A percentile compares a stretch with the other conserved stretches of the same genome.
phyloP scores from a whole-genome alignment of 345 rosid genomes.

The Crucihimalaya himalaica region DNA sequence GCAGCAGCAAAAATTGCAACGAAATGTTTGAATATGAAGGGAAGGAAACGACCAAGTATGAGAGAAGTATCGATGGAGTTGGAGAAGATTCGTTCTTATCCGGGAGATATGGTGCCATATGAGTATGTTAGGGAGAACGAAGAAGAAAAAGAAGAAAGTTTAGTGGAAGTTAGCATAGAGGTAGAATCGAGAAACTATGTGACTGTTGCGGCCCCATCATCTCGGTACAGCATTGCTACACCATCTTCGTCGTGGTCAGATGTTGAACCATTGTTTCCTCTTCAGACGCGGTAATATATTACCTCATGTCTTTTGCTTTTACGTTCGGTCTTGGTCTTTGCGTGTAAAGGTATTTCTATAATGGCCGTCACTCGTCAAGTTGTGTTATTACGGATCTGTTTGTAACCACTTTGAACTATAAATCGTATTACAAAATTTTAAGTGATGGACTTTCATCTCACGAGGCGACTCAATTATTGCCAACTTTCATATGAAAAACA shows the following conservation, averaged over 20 bases:
- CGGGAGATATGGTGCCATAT: neutral
- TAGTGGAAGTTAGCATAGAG: neutral
- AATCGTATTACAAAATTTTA: no score
- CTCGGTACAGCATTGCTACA: no score
- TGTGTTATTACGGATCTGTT: neutral
- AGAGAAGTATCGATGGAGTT: constrained; percentile 41
- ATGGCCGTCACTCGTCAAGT: neutral
- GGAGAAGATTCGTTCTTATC: constrained; percentile 13
- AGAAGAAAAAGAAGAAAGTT: neutral
- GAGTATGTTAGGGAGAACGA: constrained; percentile 2
- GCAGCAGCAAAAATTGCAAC: constrained; percentile 40
- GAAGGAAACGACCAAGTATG: constrained; percentile 51
- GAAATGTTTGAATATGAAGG: constrained; percentile 39
- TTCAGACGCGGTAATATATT: neutral
- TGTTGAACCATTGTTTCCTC: constrained; percentile 26
- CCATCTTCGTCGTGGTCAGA: constrained; percentile 12
- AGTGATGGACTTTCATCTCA: no score
- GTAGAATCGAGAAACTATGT: neutral
- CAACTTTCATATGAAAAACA: neutral
- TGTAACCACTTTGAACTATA: neutral
- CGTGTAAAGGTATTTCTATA: neutral
- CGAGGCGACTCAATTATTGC: neutral
- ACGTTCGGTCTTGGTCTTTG: neutral
- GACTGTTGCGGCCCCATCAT: neutral
- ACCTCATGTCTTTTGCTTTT: neutral